phyloP scores from a whole-genome alignment of 345 rosid species.

The Erucastrum elatum region DNA sequence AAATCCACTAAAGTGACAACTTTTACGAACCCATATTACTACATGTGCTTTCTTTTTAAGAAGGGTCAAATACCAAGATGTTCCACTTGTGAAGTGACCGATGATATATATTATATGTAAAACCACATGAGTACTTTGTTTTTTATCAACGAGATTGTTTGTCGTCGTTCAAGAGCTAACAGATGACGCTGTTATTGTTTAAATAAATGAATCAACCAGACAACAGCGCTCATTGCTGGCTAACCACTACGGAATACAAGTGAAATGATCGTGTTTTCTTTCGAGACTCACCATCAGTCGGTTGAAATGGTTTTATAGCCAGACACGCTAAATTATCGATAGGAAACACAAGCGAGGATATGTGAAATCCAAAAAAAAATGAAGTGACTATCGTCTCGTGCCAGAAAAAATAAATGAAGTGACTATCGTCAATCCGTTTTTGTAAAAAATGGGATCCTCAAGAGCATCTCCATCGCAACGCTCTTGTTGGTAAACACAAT shows the following conservation, averaged over 20 bases:
- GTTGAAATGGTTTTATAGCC: neutral
- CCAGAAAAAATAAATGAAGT: no score
- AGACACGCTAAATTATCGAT: neutral
- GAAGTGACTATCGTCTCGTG: no score
- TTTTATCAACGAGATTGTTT: neutral
- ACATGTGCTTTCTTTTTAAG: conserved; percentile 5
- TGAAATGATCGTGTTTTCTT: neutral
- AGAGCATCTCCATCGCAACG: no score
- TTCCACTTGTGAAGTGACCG: conserved; percentile 10
- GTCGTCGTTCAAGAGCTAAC: neutral
- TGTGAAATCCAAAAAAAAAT: neutral
- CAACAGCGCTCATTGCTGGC: neutral
- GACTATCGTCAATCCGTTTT: no score
- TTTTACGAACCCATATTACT: neutral
- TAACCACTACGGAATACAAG: neutral
- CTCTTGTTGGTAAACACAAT: neutral
- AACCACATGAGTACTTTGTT: neutral
- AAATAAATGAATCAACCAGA: neutral
- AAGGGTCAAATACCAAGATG: neutral
- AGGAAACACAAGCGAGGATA: neutral
- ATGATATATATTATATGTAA: neutral
- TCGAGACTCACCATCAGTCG: neutral
- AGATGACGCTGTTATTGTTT: neutral
- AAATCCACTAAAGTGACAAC: neutral
- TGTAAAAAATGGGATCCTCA: no score